phyloP scores from a whole-genome alignment of 345 rosid species.

The Physaria fendleri region DNA sequence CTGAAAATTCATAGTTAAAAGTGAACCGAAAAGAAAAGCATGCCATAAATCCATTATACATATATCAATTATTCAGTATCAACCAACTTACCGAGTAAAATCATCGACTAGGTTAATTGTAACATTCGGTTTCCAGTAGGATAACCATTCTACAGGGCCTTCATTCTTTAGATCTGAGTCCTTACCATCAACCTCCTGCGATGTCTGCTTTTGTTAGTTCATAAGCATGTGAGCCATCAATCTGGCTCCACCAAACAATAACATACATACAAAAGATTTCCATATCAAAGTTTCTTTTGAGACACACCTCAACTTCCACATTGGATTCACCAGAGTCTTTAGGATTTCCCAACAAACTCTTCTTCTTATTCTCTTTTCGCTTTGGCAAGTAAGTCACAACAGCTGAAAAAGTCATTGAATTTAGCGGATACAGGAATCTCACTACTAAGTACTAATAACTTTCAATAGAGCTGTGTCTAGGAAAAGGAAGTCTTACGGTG shows the following conservation, averaged over 20 bases:
- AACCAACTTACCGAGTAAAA: slow-evolving; percentile 51
- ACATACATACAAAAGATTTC: neutral
- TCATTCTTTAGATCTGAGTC: slow-evolving; percentile 55
- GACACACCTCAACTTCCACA: slow-evolving; percentile 41
- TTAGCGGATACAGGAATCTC: neutral
- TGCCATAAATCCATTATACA: slow-evolving; percentile 8
- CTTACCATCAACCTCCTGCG: slow-evolving; percentile 42
- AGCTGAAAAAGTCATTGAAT: slow-evolving; percentile 40
- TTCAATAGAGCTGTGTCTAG: neutral
- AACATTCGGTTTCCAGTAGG: slow-evolving; percentile 93
- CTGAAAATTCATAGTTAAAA: neutral
- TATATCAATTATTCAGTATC: neutral
- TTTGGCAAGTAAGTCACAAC: slow-evolving; percentile 68
- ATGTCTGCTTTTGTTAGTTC: slow-evolving; percentile 7
- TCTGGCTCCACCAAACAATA: neutral
- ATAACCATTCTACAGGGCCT: slow-evolving; percentile 73
- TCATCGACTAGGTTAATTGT: slow-evolving; percentile 71
- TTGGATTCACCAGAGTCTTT: slow-evolving; percentile 38
- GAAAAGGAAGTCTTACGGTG: slow-evolving; percentile 42
- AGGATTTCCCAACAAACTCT: slow-evolving; percentile 56
- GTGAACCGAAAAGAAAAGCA: slow-evolving; percentile 1
- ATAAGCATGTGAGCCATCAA: slow-evolving; percentile 1
- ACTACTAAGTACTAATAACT: neutral
- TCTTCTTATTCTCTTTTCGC: slow-evolving; percentile 75
- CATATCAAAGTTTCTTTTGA: neutral